A percentile compares a stretch with the other conserved stretches of the same genome.
Evolutionary conservation across 1,284 basidiomycete genomes (phyloP).

Genomic region (Cutaneotrichosporon mucoides): DNA sequence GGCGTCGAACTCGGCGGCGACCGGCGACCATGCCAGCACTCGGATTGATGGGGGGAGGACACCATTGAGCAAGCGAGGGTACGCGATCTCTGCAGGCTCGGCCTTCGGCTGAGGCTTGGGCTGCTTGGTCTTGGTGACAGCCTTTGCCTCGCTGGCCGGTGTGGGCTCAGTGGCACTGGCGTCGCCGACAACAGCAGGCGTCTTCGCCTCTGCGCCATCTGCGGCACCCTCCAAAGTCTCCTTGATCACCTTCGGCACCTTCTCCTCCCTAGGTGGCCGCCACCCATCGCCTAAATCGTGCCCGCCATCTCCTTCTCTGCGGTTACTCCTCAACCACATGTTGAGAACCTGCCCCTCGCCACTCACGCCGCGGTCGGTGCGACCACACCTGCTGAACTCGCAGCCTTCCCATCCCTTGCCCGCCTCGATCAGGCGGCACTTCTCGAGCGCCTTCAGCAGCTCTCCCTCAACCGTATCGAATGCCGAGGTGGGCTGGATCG

Average conservation of each 20-base stretch:
- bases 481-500: conserved; percentile 61
- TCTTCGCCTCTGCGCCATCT: neutral
- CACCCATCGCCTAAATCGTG: conserved; percentile 27
- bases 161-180: too few species aligned
- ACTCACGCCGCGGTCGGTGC: conserved; percentile 93
- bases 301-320: conserved; percentile 32
- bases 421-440: conserved; percentile 68
- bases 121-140: conserved; percentile 5
- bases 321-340: conserved; percentile 72
- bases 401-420: conserved; percentile 74
- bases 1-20: conserved; percentile 74
- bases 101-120: conserved; percentile 6
- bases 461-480: conserved; percentile 88
- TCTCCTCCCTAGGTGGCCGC: conserved; percentile 15
- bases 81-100: conserved; percentile 61
- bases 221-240: too few species aligned
- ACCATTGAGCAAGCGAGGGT: conserved; percentile 78
- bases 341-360: conserved; percentile 92
- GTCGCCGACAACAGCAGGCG: conserved; percentile 6
- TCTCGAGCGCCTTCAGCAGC: conserved; percentile 74
- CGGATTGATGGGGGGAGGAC: conserved; percentile 85
- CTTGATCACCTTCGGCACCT: conserved; percentile 2
- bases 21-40: conserved; percentile 91
- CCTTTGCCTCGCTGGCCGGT: too few species aligned
- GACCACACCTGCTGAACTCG: conserved; percentile 83